A percentile compares a stretch with the other conserved stretches of the same genome.
These are phyloP conservation scores for Amanita thiersii DNA, from an alignment of 768 basidiomycete genomes.

Conservation along the genomic window DNA sequence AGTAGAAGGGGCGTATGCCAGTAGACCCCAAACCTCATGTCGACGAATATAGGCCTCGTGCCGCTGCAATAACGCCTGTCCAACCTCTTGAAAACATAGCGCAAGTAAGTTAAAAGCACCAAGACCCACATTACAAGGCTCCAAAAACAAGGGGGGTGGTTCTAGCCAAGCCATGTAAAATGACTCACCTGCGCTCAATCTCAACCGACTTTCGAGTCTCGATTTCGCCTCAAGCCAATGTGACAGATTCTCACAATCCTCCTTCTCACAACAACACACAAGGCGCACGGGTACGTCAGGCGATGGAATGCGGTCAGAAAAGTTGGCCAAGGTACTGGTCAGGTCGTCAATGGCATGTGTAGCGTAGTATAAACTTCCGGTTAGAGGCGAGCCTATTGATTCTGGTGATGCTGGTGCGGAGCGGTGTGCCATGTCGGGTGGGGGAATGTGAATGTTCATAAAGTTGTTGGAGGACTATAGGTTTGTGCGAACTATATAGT, in stretches of 20 bases:
- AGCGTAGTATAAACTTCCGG: conserved; percentile 43
- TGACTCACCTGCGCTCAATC: conserved; percentile 77
- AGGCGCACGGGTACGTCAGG: conserved; percentile 51
- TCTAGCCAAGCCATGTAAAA: conserved; percentile 3
- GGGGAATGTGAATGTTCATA: not conserved
- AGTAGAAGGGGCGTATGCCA: no score
- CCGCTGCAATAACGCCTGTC: conserved; percentile 77
- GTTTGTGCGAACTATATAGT: no score
- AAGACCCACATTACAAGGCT: not conserved
- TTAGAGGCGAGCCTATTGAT: conserved; percentile 41
- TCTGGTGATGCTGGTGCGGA: conserved; percentile 38
- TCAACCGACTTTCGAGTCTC: conserved; percentile 67
- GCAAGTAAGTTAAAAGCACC: conserved; percentile 2
- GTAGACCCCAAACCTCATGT: conserved; percentile 44
- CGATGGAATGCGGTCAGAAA: conserved; percentile 59
- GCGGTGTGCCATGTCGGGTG: no score
- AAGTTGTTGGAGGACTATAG: no score
- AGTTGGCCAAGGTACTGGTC: conserved; percentile 61
- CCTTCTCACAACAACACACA: conserved; percentile 58
- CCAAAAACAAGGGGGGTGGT: conserved; percentile 6
- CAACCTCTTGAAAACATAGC: conserved; percentile 54
- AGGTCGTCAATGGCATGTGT: conserved; percentile 72
- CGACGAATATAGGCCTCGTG: conserved; percentile 82
- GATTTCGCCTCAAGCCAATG: conserved; percentile 59
- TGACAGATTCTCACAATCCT: conserved; percentile 57